Evolutionary conservation across 75 land plant species (phyloP), one percentile per base, ranked within the genome.

Genomic region (Selaginella moellendorffii): DNA sequence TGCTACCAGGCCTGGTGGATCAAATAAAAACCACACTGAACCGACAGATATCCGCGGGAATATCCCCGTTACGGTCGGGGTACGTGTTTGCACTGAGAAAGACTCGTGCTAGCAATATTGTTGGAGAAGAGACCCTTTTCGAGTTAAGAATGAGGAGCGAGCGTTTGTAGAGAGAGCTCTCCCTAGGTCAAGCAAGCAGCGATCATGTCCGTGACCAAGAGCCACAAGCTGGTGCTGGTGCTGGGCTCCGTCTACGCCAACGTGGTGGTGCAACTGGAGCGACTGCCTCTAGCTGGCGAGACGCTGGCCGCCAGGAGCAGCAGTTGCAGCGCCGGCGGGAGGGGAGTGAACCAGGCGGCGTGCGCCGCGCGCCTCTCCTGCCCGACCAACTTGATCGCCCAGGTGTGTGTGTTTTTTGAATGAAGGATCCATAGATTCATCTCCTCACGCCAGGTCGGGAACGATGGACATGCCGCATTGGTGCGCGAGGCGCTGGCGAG

Each of bases 1-100:
- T 91, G 97, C 69, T 83, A 78, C 2, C 82, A 76, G 59, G 81
- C 84, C 61, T 91, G 97, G 97, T 90, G n/a, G n/a, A n/a, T n/a
- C n/a, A n/a, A n/a, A n/a, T n/a, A n/a, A n/a, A n/a, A n/a, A n/a
- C n/a, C n/a, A n/a, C n/a, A n/a, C n/a, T n/a, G n/a, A n/a, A n/a
- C n/a, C n/a, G n/a, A n/a, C n/a, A n/a, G n/a, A n/a, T n/a, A n/a
- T n/a, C n/a, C n/a, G n/a, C n/a, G n/a, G n/a, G n/a, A n/a, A n/a
- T n/a, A n/a, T n/a, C n/a, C n/a, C n/a, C n/a, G n/a, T n/a, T n/a
- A n/a, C n/a, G n/a, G n/a, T n/a, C n/a, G n/a, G n/a, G n/a, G n/a
- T n/a, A n/a, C n/a, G n/a, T n/a, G n/a, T n/a, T n/a, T n/a, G n/a
- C n/a, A n/a, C n/a, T n/a, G n/a, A n/a, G n/a, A n/a, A n/a, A n/a